phyloP scores from a whole-genome alignment of 768 basidiomycete genomes.

The Nidularia sp. region DNA sequence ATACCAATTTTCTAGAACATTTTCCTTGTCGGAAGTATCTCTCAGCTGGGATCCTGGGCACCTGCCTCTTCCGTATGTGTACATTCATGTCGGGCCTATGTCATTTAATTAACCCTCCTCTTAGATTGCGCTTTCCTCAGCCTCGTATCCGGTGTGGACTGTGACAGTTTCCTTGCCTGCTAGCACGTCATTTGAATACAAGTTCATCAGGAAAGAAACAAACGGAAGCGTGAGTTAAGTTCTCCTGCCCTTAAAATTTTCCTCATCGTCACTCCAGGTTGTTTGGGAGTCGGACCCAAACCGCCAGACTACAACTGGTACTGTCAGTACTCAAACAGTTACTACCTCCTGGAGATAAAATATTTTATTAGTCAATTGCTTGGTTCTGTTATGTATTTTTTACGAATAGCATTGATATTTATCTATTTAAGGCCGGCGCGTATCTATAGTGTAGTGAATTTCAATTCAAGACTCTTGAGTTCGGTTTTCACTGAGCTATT shows the following conservation, averaged over 20 bases:
- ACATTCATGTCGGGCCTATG: too few species aligned
- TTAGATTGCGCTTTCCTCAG: conserved; percentile 49
- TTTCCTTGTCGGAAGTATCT: conserved; percentile 52
- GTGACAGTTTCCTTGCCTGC: conserved; percentile 46
- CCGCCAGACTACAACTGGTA: conserved; percentile 36
- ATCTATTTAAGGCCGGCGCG: too few species aligned
- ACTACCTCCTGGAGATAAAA: conserved; percentile 38
- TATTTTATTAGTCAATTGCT: too few species aligned
- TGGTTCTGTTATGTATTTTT: too few species aligned
- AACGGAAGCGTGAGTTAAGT: conserved; percentile 7
- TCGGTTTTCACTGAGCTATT: too few species aligned
- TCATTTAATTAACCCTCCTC: too few species aligned
- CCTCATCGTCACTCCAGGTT: conserved; percentile 25
- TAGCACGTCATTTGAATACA: conserved; percentile 49
- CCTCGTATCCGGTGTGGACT: conserved; percentile 51
- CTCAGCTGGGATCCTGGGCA: conserved; percentile 51
- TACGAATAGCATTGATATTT: too few species aligned
- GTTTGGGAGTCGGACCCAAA: conserved; percentile 65
- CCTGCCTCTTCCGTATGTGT: conserved; percentile 39
- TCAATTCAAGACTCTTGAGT: too few species aligned
- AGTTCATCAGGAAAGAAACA: conserved; percentile 53
- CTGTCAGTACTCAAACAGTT: conserved; percentile 35
- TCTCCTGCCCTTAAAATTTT: neutral
- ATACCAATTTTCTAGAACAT: conserved; percentile 40
- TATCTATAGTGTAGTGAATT: too few species aligned